Evolutionary conservation across 495 filamentous ascomycete genomes (phyloP).

Genomic region (Parachaetomium inaequale): DNA sequence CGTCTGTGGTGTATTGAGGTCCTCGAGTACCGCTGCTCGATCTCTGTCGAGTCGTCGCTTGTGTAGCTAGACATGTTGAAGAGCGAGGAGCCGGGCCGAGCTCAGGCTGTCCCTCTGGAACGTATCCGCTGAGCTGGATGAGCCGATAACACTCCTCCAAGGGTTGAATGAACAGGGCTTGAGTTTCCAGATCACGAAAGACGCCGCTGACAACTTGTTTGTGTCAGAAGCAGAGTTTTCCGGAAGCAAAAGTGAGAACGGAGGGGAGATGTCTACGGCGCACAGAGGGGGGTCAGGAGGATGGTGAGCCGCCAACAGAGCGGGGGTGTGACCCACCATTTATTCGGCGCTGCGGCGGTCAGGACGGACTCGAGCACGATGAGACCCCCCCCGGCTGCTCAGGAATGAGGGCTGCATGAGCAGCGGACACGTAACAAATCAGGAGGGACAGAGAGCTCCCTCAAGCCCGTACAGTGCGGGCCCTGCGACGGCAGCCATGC

Average conservation of each 20-base stretch:
- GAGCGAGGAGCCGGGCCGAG: background rate
- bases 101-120: background rate
- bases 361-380: constrained; percentile 12
- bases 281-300: constrained; percentile 33
- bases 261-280: constrained; percentile 12
- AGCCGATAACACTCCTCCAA: background rate
- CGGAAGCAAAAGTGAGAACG: constrained; percentile 10
- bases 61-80: constrained; percentile 1
- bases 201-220: background rate
- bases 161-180: background rate
- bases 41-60: constrained; percentile 13
- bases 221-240: background rate
- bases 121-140: background rate
- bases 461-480: constrained; percentile 15
- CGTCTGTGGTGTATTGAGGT: background rate
- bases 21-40: background rate
- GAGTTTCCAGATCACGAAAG: background rate
- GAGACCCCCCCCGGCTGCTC: background rate
- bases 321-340: constrained; percentile 38
- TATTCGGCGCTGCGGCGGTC: constrained; percentile 28
- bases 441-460: constrained; percentile 1
- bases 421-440: constrained; percentile 18
- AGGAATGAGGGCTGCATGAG: constrained; percentile 23
- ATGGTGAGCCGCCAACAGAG: constrained; percentile 30
- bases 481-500: background rate